These are phyloP conservation scores for Exophiala mesophila DNA, from an alignment of 2,329 filamentous ascomycete species.

Conservation along the genomic window DNA sequence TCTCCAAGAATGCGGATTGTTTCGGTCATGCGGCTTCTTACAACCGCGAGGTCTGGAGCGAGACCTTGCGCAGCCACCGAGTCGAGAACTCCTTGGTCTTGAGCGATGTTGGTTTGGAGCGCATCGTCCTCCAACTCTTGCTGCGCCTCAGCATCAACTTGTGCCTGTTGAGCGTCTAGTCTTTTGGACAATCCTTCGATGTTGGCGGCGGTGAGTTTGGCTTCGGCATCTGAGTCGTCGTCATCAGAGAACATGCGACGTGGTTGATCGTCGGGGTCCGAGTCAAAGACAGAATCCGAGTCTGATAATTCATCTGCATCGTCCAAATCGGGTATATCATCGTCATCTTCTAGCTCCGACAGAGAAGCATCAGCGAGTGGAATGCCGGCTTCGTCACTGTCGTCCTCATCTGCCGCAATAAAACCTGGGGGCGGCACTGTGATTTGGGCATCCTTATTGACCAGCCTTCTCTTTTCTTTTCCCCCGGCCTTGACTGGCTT, in stretches of 20 bases:
- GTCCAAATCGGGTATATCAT: constrained; percentile 29
- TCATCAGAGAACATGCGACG: constrained; percentile 89
- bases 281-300: constrained; percentile 61
- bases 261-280: constrained; percentile 56
- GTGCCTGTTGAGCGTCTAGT: constrained; percentile 69
- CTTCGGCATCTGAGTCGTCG: constrained; percentile 79
- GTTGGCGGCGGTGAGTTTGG: constrained; percentile 89
- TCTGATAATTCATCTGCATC: constrained; percentile 43
- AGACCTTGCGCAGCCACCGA: constrained; percentile 61
- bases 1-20: constrained; percentile 87
- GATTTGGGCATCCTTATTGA: constrained; percentile 29
- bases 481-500: constrained; percentile 25
- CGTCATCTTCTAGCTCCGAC: constrained; percentile 24
- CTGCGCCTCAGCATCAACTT: constrained; percentile 76
- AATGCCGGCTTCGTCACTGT: constrained; percentile 39
- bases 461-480: constrained; percentile 29
- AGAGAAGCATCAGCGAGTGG: constrained; percentile 41
- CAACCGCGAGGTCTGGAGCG: constrained; percentile 82
- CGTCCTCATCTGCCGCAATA: constrained; percentile 41
- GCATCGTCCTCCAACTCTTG: constrained; percentile 80
- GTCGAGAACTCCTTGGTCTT: constrained; percentile 62
- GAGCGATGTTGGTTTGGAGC: constrained; percentile 88
- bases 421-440: constrained; percentile 26
- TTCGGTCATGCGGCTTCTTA: constrained; percentile 85
- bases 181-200: constrained; percentile 87